Percentiles rank a stretch among this genome's conserved stretches.
These are phyloP conservation scores for Setaria viridis DNA, from an alignment of 202 grass and related monocot species.

Conservation along the genomic window DNA sequence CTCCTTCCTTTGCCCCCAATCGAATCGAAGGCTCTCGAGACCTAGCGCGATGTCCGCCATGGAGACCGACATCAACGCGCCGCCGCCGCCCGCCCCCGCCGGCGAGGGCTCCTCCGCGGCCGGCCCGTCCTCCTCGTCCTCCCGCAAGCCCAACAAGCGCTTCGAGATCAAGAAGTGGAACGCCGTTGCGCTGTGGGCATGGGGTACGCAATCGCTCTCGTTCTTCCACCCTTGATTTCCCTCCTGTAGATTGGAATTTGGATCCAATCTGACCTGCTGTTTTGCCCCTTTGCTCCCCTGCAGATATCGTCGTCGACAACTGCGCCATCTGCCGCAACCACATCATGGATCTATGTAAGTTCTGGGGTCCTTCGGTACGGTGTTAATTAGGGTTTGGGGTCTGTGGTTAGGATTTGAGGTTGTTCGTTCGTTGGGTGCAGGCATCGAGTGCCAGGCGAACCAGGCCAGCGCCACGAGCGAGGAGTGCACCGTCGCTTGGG, in stretches of 20 bases:
- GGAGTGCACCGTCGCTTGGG: slow-evolving; percentile 79
- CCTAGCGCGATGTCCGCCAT: slow-evolving; percentile 60
- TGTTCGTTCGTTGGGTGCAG: slow-evolving; percentile 35
- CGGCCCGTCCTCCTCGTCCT: slow-evolving; percentile 42
- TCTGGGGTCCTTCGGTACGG: not conserved
- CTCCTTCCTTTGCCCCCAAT: not conserved
- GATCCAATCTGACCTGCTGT: slow-evolving; percentile 15
- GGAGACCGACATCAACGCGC: slow-evolving; percentile 63
- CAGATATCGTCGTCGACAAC: slow-evolving; percentile 99
- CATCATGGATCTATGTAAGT: slow-evolving; percentile 89
- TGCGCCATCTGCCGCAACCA: slow-evolving; percentile 98
- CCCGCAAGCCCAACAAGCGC: slow-evolving; percentile 72
- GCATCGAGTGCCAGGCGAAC: slow-evolving; percentile 84
- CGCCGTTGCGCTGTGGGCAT: slow-evolving; percentile 98
- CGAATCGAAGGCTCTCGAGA: slow-evolving; percentile 27
- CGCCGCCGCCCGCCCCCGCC: slow-evolving; percentile 44
- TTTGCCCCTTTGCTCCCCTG: not conserved
- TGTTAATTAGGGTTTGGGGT: not conserved
- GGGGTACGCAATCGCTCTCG: slow-evolving; percentile 56
- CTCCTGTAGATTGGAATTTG: not conserved
- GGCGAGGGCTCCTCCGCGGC: slow-evolving; percentile 58
- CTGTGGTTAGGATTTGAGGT: slow-evolving; percentile 8
- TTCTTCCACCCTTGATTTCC: slow-evolving; percentile 3
- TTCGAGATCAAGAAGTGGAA: slow-evolving; percentile 99
- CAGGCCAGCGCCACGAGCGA: slow-evolving; percentile 80